Evolutionary conservation across 2,329 filamentous ascomycete genomes (phyloP), one percentile per base, ranked within the genome.

Genomic region (Westerdykella ornata): DNA sequence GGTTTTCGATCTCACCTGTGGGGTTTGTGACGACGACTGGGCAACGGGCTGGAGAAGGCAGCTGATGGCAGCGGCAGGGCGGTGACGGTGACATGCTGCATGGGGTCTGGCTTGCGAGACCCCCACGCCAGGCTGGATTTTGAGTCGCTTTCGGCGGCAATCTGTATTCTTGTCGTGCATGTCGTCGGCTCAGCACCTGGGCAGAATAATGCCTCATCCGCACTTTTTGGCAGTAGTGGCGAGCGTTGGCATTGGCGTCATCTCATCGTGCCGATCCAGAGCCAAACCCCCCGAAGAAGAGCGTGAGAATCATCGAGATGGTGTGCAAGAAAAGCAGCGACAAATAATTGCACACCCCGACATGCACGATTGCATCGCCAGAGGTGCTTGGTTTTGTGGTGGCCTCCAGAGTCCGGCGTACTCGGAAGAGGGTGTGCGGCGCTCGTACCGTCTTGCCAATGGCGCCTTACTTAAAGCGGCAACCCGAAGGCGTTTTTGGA

Each of bases 81-180:
- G 19, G 20, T 18, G 9, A 19, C 5, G 26, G n/a, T 34, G 34
- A 35, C 12, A 22, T 3, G 34, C 37, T 20, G 31, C 11, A 13
- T 18, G 19, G 28, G 11, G 32, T 19, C 16, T 22, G 12, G 8
- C 18, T 16, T 19, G 20, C 4, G 31, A 35, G 35, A 40, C 44
- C 44, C 44, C 44, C 43, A 7, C 5, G 22, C 31, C 19, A 19
- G 22, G 12, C 22, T 9, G 22, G 22, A 26, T 26, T 26, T 34
- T 35, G 38, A 45, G 41, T 45, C 39, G 43, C 43, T 26, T 35
- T 28, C 11, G 38, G 44, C 44, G 44, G 44, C 44, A 46, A 46
- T 43, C 39, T 37, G 44, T 44, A n/a, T n/a, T n/a, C 36, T 34
- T 17, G 20, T 14, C 30, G 2, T 15, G 32, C 38, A 29, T 37